Evolutionary conservation across 441 rosid species (phyloP), one percentile per base, ranked within the genome.

Genomic region (Gossypium aridum): DNA sequence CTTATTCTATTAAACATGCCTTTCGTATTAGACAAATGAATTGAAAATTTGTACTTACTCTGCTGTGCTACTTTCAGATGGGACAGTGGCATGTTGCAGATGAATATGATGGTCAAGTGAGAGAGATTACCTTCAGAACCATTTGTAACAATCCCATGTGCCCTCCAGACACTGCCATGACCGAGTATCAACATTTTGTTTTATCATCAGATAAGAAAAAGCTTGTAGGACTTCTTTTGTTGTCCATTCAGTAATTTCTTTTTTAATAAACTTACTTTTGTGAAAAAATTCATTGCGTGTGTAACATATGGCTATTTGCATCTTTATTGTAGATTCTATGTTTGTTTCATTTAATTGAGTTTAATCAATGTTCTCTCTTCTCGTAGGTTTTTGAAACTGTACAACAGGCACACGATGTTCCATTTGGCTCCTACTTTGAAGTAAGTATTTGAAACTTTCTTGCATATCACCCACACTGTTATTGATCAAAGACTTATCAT

Each of bases 91-190:
- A 93, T 83, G 81, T 86, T 60, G 91, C 97, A 14, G 96, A 91
- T 34, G 97, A 93, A 80, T 96, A 93, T 83, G 92, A 96, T 71
- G 99, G 97, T 80, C 92, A 91, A 89, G 98, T 96, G 64, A 89
- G 98, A 82, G 99, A 96, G 85, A 87, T 93, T 65, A 96, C 91
- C 73, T 93, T 89, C 80, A 89, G 97, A 85, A 82, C 93, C 39
- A 78, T 84, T n/a, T 96, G 99, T 82, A 87, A 84, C 80, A 96
- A 92, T 85, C 99, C 99, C 53, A 93, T 96, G 98, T 92, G 99
- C 83, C 98, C 99, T 39, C 98, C 97, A 51, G 97, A 96, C 84
- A 93, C 96, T 69, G 97, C 92, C 77, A 90, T 96, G 92, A 90
- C 99, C 5, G 98, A 96, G 85, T 93, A 90, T 84, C 99, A 96